Percentiles rank a stretch among this genome's conserved stretches.
These are phyloP conservation scores for Plantago major DNA, from an alignment of 257 asterid genomes.

Conservation along the genomic window DNA sequence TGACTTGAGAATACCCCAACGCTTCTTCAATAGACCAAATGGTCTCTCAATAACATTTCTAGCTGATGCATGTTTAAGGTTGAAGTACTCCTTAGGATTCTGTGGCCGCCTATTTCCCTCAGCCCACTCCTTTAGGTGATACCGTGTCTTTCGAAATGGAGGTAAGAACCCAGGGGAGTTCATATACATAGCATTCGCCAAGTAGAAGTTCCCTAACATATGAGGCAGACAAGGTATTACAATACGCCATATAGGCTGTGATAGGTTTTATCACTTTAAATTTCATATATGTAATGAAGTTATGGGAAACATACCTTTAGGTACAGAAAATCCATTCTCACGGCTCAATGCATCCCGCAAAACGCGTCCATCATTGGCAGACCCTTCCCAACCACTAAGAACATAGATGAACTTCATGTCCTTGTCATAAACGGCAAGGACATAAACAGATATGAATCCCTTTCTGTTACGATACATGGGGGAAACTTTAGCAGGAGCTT, in stretches of 20 bases:
- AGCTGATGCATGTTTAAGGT: not conserved
- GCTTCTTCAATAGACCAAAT: not conserved
- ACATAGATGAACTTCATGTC: not conserved
- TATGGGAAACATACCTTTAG: not conserved
- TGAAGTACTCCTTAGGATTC: not conserved
- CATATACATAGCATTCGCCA: not conserved
- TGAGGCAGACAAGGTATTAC: not conserved
- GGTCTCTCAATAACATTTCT: not conserved
- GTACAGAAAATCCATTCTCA: not conserved
- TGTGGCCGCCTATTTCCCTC: not conserved
- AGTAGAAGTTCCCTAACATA: not conserved
- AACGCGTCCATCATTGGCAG: not conserved
- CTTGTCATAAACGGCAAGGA: not conserved
- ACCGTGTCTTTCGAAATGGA: not conserved
- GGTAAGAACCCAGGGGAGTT: not conserved
- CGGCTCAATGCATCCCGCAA: not conserved
- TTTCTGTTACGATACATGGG: too few relatives aligned
- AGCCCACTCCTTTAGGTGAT: not conserved
- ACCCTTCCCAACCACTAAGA: slow-evolving; percentile 1
- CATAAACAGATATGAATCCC: not conserved
- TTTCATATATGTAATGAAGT: not conserved
- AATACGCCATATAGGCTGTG: not conserved
- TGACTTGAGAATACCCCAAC: not conserved
- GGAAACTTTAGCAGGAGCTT: too few relatives aligned
- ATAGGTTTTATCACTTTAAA: not conserved